Evolutionary conservation across 805 yeast species (phyloP).

Genomic region (Wickerhamomyces bovis): DNA sequence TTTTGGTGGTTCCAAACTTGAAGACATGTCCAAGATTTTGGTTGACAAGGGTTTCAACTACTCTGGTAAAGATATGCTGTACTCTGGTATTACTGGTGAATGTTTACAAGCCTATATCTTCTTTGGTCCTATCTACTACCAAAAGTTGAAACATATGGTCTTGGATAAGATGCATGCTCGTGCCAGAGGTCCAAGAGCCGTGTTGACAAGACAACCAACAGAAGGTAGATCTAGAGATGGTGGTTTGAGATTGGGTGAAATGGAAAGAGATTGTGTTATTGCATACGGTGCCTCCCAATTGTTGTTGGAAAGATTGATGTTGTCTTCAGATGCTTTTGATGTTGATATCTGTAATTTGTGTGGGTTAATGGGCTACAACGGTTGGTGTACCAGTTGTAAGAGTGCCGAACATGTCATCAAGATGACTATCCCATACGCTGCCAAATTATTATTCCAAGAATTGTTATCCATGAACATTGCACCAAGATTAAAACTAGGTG

Average conservation of each 20-base stretch:
- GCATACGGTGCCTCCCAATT: conserved; percentile 98
- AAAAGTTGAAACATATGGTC: conserved; percentile 98
- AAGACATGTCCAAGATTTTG: conserved; percentile 87
- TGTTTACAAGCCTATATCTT: conserved; percentile 95
- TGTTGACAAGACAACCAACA: conserved; percentile 94
- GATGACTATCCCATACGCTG: conserved; percentile 99
- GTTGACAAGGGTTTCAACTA: conserved; percentile 90
- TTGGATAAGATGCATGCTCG: conserved; percentile 99
- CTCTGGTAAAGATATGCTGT: conserved; percentile 96
- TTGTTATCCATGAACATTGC: conserved; percentile 98
- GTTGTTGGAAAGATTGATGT: conserved; percentile 88
- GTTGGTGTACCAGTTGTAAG: conserved; percentile 97
- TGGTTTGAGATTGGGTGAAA: conserved; percentile 97
- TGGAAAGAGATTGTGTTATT: conserved; percentile 99
- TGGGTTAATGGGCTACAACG: conserved; percentile 95
- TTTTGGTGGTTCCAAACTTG: conserved; percentile 95
- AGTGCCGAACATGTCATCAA: conserved; percentile 78
- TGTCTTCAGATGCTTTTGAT: conserved; percentile 95
- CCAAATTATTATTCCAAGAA: conserved; percentile 94
- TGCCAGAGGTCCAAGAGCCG: conserved; percentile 98
- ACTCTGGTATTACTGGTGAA: conserved; percentile 96
- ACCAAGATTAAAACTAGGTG: conserved; percentile 85
- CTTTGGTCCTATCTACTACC: conserved; percentile 98
- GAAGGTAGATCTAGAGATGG: conserved; percentile 99
- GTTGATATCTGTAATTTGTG: conserved; percentile 91